These are phyloP conservation scores for Xylaria telfairii DNA, from an alignment of 495 filamentous ascomycete genomes.

Conservation along the genomic window DNA sequence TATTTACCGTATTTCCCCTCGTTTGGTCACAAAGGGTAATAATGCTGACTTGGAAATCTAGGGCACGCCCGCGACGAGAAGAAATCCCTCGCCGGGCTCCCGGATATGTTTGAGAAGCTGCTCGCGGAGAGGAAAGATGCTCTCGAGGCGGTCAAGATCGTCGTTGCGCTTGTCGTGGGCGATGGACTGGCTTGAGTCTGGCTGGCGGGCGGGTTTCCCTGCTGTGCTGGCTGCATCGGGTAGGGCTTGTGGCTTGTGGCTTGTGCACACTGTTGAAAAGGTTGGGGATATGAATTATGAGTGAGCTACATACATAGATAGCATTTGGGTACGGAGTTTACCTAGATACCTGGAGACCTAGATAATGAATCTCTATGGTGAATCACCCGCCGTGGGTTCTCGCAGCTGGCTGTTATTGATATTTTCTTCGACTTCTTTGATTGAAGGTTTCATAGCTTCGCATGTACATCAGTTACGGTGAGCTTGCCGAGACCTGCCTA, in stretches of 20 bases:
- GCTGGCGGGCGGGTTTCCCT: no score
- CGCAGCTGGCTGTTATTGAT: not conserved
- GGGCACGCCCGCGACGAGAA: conserved; percentile 59
- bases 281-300: not conserved
- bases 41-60: conserved; percentile 24
- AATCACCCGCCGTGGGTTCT: not conserved
- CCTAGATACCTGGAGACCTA: no score
- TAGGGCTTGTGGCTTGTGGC: not conserved
- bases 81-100: conserved; percentile 54
- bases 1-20: not conserved
- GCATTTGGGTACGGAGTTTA: no score
- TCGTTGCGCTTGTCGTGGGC: conserved; percentile 58
- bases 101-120: conserved; percentile 58
- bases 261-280: no score
- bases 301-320: no score
- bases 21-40: no score
- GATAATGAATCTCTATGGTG: not conserved
- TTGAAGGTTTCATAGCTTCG: not conserved
- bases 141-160: conserved; percentile 56
- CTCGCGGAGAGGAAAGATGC: conserved; percentile 56
- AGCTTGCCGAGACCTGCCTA: no score
- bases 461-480: no score
- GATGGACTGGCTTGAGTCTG: conserved; percentile 34
- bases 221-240: no score
- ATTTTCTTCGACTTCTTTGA: no score